Evolutionary conservation across 106 monocot genomes (phyloP), one percentile per base, ranked within the genome.

Genomic region (Allium cepa): DNA sequence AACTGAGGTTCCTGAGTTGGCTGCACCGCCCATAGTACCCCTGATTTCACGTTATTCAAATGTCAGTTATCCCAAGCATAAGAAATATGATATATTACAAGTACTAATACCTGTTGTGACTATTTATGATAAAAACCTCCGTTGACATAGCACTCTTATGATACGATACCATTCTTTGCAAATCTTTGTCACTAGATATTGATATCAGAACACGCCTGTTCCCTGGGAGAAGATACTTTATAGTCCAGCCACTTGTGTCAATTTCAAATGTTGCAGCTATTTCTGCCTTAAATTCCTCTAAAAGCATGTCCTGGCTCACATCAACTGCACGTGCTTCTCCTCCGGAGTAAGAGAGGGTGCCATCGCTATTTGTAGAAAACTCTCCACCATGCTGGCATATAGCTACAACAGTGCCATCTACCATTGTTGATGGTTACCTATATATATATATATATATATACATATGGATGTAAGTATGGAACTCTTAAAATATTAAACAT

Each of bases 301-400:
- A 85, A 1, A 76, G 60, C 84, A 87, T 82, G 18, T 73, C 84
- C 14, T 56, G 74, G n/a, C 73, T 78, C 63, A 99, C 82, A 57
- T 90, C 97, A 57, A 99, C 71, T 8, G 92, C 92, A 77, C 92
- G 92, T 60, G 97, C 97, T 66, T 92, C 97, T 56, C 97, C 97
- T 51, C 92, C 89, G 10, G 64, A 63, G 72, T 92, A 99, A 59
- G 84, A 79, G 68, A 99, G 60, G 49, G 80, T 75, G 17, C 97
- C 97, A 70, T 87, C 89, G 60, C 51, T 59, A 60, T 68, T 79
- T 10, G 80, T 66, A 49, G 80, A 57, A 73, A 99, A 99, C 63
- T 89, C 87, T 63, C 97, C 97, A 56, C 97, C 97, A 72, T 90
- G 87, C 72, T 92, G 97, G 83, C 97, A 99, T 69, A 99, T 99